Evolutionary conservation across 2,329 filamentous ascomycete genomes (phyloP).

Genomic region (Calonectria ilicicola): DNA sequence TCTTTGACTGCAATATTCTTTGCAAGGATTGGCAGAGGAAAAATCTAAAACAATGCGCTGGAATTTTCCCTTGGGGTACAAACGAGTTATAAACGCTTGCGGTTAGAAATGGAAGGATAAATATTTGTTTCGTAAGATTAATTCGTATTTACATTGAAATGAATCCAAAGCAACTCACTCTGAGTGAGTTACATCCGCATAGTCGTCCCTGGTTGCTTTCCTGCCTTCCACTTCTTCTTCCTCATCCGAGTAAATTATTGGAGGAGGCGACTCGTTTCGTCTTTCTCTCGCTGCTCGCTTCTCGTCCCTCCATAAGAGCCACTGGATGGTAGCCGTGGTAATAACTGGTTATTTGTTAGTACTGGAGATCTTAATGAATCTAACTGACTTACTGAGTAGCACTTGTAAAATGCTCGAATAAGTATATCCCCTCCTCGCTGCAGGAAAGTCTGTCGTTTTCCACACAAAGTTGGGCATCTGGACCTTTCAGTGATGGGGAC

Average conservation of each 20-base stretch:
- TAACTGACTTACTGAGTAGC: constrained; percentile 13
- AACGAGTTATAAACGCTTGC: no score
- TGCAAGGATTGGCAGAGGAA: no score
- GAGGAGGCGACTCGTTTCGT: neutral
- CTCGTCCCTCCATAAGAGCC: neutral
- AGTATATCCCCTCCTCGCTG: constrained; percentile 26
- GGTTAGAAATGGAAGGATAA: no score
- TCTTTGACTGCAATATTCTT: no score
- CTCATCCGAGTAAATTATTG: neutral
- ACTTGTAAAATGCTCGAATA: constrained; percentile 26
- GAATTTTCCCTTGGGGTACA: no score
- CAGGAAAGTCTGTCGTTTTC: constrained; percentile 34
- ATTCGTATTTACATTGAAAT: no score
- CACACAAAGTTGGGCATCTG: constrained; percentile 33
- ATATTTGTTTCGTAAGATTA: no score
- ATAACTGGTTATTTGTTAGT: neutral
- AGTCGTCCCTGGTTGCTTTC: neutral
- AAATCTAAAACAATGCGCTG: no score
- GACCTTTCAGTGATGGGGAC: neutral
- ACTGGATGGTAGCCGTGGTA: neutral
- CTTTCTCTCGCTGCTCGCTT: neutral
- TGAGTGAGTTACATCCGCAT: no score
- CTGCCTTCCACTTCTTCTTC: neutral
- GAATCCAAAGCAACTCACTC: neutral
- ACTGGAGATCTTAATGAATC: neutral